These are phyloP conservation scores for Aspergillus versicolor DNA, from an alignment of 2,329 filamentous ascomycete genomes.

Conservation along the genomic window DNA sequence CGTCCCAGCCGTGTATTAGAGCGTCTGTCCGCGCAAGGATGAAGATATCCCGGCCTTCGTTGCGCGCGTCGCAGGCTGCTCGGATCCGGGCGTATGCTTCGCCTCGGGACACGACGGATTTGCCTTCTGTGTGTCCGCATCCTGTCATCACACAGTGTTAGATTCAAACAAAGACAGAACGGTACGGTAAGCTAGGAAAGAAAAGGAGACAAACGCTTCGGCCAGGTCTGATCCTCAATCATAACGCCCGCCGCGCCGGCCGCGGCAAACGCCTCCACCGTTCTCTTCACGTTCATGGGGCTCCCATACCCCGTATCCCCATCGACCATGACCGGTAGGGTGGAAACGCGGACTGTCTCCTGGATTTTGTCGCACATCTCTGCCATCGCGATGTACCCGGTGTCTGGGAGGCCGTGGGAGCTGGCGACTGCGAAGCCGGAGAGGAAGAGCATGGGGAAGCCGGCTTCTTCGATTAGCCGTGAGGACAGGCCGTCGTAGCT, in stretches of 20 bases:
- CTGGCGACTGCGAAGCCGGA: slow-evolving; percentile 45
- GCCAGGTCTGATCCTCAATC: slow-evolving; percentile 53
- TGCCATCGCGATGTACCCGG: slow-evolving; percentile 51
- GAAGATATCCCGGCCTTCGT: slow-evolving; percentile 48
- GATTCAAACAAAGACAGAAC: not conserved
- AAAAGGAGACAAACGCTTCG: slow-evolving; percentile 39
- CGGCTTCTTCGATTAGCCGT: slow-evolving; percentile 46
- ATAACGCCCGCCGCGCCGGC: slow-evolving; percentile 41
- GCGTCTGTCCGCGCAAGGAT: slow-evolving; percentile 49
- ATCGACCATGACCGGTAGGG: slow-evolving; percentile 46
- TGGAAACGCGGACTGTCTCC: slow-evolving; percentile 40
- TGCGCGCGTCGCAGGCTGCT: slow-evolving; percentile 48
- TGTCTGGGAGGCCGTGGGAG: slow-evolving; percentile 46
- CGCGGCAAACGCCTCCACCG: slow-evolving; percentile 45
- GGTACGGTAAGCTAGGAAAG: no score
- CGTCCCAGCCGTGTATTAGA: slow-evolving; percentile 41
- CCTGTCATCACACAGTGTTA: slow-evolving; percentile 22
- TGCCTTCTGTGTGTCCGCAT: slow-evolving; percentile 50
- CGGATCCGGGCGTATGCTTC: slow-evolving; percentile 50
- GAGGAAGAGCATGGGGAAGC: slow-evolving; percentile 48
- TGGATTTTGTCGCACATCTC: slow-evolving; percentile 50
- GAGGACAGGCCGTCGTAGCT: slow-evolving; percentile 48
- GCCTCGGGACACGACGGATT: slow-evolving; percentile 45
- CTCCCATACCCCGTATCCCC: slow-evolving; percentile 51
- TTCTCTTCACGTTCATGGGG: slow-evolving; percentile 49